Base-by-base conservation (phyloP, 2,329 filamentous ascomycete genomes). In the Mycosphaerella sp. region DNA sequence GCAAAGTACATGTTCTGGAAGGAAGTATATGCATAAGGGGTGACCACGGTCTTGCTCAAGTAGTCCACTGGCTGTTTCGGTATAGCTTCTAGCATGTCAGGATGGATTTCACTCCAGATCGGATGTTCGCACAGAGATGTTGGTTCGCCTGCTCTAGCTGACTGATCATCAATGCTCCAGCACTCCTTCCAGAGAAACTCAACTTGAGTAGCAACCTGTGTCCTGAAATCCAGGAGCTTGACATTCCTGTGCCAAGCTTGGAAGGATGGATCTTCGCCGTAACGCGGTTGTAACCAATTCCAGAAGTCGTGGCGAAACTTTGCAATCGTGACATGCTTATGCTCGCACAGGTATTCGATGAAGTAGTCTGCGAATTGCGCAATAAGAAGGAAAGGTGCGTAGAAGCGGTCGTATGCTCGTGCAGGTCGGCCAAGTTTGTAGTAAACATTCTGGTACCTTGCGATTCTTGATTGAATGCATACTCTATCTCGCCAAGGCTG, bases 291-390 rank as follows among this genome's bases (percentile, higher is more conserved):
- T 0, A 87, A 64, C 84, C 85, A 90, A 0, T 56, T 49, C 32
- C 70, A 67, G 59, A 93, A 93, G 0, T 73, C 62, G 0, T 54
- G 53, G 7, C 74, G 72, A 58, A 93, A 91, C 48, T 82, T 70
- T 2, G 71, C 51, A 0, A 90, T 72, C 0, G 70, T 68, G 1
- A 86, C 76, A 4, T 45, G 10, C 7, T 66, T 61, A 1, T 58
- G 51, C 3, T 66, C 54, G 1, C 68, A 60, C 45, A 86, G 73
- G 59, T 79, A 93, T 57, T 90, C 85, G 1, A 90, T 75, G 23
- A 86, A 78, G 62, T 89, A 82, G 64, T 91, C 92, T 0, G 80
- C 76, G 0, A 93, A 72, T 49, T 85, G 78, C 0, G 82, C 84
- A 1, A 91, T 69, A 87, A 87, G 93, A 0, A 83, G 55, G 57